Percentiles rank a stretch among this genome's conserved stretches.
These are phyloP conservation scores for Metschnikowia gelsemii DNA, from an alignment of 805 yeast species.

Conservation along the genomic window DNA sequence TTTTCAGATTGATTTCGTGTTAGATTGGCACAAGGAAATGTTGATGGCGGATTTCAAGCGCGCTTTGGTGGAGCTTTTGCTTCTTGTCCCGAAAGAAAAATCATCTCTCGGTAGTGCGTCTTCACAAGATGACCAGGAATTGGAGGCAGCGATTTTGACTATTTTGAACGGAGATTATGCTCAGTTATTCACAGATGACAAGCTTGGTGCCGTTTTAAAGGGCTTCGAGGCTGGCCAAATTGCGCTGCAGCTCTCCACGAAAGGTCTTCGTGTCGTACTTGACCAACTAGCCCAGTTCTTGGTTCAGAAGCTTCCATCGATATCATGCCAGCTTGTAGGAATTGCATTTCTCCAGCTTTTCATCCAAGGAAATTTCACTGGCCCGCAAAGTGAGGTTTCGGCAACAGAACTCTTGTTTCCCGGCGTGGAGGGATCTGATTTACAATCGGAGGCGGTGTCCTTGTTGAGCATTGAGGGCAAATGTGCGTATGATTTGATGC, in stretches of 20 bases:
- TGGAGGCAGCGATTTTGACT: neutral
- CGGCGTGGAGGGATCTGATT: constrained; percentile 17
- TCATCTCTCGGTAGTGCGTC: neutral
- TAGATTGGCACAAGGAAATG: too few relatives aligned
- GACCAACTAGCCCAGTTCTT: constrained; percentile 9
- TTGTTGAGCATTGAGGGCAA: constrained; percentile 63
- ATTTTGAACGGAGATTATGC: constrained; percentile 27
- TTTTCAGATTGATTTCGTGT: neutral
- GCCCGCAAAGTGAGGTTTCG: constrained; percentile 58
- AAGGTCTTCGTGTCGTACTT: constrained; percentile 22
- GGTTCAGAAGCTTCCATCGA: constrained; percentile 7
- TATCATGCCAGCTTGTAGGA: constrained; percentile 42
- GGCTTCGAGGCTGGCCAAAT: constrained; percentile 15
- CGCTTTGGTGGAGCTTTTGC: constrained; percentile 19
- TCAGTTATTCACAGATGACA: constrained; percentile 24
- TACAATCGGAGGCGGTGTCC: constrained; percentile 35
- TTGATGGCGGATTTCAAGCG: constrained; percentile 6
- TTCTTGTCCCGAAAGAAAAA: constrained; percentile 16
- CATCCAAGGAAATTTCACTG: constrained; percentile 77
- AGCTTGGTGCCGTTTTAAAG: constrained; percentile 22
- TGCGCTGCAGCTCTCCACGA: constrained; percentile 24
- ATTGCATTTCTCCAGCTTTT: constrained; percentile 66
- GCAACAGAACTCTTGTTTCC: constrained; percentile 34
- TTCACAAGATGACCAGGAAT: constrained; percentile 2
- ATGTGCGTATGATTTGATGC: constrained; percentile 56